A percentile compares a stretch with the other conserved stretches of the same genome.
Evolutionary conservation across 768 basidiomycete genomes (phyloP).

Genomic region (Trichaptum fuscoviolaceum): DNA sequence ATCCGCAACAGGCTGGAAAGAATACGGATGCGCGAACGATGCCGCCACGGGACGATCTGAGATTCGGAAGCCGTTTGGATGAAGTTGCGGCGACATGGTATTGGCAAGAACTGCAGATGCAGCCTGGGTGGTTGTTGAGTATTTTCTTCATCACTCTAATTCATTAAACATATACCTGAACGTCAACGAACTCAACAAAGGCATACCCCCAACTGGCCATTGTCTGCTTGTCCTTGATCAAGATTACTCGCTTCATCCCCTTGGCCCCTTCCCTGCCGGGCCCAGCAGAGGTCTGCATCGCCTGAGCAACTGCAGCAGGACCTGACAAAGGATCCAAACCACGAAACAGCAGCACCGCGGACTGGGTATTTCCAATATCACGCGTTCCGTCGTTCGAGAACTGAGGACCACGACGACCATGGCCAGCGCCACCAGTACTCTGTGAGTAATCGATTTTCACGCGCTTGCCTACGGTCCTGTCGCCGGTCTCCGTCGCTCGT

Average conservation of each 20-base stretch:
- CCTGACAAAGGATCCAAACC: conserved; percentile 86
- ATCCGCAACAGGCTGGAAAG: conserved; percentile 79
- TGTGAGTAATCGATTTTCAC: conserved; percentile 97
- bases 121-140: conserved; percentile 43
- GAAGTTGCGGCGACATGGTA: conserved; percentile 81
- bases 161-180: conserved; percentile 49
- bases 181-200: conserved; percentile 87
- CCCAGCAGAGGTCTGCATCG: conserved; percentile 81
- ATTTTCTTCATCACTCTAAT: conserved; percentile 6
- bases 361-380: conserved; percentile 86
- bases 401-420: conserved; percentile 48
- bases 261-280: conserved; percentile 69
- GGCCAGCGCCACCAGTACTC: conserved; percentile 69
- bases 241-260: conserved; percentile 82
- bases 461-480: conserved; percentile 71
- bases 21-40: conserved; percentile 89
- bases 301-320: conserved; percentile 81
- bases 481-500: conserved; percentile 67
- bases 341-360: conserved; percentile 81
- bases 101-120: conserved; percentile 77
- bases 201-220: conserved; percentile 90
- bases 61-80: conserved; percentile 93
- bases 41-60: conserved; percentile 84
- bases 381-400: conserved; percentile 89
- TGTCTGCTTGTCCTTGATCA: conserved; percentile 85